Percentiles rank a stretch among this genome's conserved stretches.
Conservation (phyloP, 202 grass and related monocot genomes). For the Zoysia matrella region DNA sequence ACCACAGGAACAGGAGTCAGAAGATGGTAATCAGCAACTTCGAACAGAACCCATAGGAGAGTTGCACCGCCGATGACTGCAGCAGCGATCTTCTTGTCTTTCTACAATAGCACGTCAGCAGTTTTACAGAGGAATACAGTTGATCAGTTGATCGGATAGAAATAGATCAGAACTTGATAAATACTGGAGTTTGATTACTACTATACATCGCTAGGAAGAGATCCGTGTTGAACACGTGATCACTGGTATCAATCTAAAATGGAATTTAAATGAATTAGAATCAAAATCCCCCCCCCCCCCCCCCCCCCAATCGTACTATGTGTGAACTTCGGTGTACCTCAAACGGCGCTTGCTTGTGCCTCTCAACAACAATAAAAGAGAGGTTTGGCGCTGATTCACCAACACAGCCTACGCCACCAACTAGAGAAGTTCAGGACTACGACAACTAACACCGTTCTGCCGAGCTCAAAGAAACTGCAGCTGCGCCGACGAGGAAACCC, state of each 20-base stretch:
- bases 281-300: background rate
- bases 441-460: background rate
- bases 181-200: background rate
- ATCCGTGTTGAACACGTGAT: background rate
- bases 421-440: background rate
- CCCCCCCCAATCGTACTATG: no score
- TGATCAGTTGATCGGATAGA: background rate
- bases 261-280: background rate
- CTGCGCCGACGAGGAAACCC: no score
- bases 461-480: background rate
- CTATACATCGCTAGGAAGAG: no score
- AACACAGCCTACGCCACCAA: no score
- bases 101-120: constrained; percentile 88
- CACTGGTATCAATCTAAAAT: background rate
- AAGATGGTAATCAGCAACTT: constrained; percentile 77
- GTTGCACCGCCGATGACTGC: constrained; percentile 70
- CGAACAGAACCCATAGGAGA: constrained; percentile 72
- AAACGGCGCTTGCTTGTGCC: background rate
- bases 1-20: constrained; percentile 82
- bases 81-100: constrained; percentile 76
- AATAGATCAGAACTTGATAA: background rate
- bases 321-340: background rate
- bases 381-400: background rate
- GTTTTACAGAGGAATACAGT: constrained; percentile 49
- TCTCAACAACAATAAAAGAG: no score